These are phyloP conservation scores for Cornus controversa DNA, from an alignment of 148 eudicot genomes.

Conservation along the genomic window DNA sequence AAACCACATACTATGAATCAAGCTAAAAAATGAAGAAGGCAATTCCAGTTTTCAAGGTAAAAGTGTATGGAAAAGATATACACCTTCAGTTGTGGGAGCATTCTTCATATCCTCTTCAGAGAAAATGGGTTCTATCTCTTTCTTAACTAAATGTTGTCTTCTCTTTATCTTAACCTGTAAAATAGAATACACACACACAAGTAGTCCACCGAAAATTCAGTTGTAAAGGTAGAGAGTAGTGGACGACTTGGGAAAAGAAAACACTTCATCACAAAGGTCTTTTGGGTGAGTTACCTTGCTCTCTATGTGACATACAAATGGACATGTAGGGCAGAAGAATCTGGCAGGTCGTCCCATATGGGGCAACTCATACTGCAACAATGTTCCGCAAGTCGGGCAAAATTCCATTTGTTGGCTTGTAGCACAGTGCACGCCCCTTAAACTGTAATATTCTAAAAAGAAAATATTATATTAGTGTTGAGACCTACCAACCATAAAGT, in stretches of 20 bases:
- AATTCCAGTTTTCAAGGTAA: background rate
- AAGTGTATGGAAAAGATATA: background rate
- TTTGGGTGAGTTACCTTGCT: conserved; percentile 37
- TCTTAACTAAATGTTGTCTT: conserved; percentile 43
- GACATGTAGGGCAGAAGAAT: conserved; percentile 75
- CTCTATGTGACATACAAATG: conserved; percentile 47
- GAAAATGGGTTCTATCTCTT: conserved; percentile 49
- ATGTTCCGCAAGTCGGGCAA: conserved; percentile 73
- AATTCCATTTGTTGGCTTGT: conserved; percentile 54
- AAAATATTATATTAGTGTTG: too few species aligned
- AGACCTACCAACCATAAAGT: too few species aligned
- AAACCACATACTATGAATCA: background rate
- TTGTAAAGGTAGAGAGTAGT: background rate
- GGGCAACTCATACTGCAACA: conserved; percentile 62
- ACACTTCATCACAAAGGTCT: background rate
- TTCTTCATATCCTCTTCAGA: conserved; percentile 45
- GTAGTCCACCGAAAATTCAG: background rate
- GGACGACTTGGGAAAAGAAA: background rate
- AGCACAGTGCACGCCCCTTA: background rate
- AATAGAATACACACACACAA: background rate
- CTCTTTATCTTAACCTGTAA: conserved; percentile 66
- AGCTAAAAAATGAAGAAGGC: too few species aligned
- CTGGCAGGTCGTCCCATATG: conserved; percentile 33
- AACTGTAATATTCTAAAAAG: background rate
- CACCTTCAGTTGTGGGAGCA: conserved; percentile 60